Conservation (phyloP, 495 filamentous ascomycete species). For the Paragyromitra xinjiangensis region DNA sequence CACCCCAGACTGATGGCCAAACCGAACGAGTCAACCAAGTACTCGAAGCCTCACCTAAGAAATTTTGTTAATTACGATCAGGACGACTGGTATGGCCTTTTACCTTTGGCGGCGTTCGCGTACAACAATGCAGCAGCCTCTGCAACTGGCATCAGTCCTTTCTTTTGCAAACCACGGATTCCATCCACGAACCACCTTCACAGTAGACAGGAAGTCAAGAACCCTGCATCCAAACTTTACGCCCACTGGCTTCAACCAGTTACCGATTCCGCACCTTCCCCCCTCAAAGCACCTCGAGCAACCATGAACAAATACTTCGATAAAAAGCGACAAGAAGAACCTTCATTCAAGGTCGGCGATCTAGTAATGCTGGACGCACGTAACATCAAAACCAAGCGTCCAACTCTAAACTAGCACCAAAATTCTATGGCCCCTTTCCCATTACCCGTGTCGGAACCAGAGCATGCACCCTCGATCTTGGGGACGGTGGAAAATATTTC, state of each 20-base stretch:
- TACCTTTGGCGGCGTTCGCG: constrained; percentile 25
- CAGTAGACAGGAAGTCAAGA: neutral
- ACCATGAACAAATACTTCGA: neutral
- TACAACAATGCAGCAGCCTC: constrained; percentile 19
- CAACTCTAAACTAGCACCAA: too few relatives aligned
- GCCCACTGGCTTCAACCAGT: neutral
- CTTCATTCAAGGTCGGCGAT: too few relatives aligned
- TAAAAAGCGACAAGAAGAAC: too few relatives aligned
- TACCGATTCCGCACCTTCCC: neutral
- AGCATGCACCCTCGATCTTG: too few relatives aligned
- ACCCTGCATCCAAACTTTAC: neutral
- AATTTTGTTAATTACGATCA: constrained; percentile 27
- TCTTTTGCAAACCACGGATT: constrained; percentile 19
- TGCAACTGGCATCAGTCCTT: constrained; percentile 20
- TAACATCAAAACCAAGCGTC: too few relatives aligned
- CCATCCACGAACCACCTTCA: neutral
- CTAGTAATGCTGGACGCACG: too few relatives aligned
- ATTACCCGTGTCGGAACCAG: too few relatives aligned
- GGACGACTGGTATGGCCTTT: constrained; percentile 8
- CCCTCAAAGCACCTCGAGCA: constrained; percentile 4
- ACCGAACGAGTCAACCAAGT: constrained; percentile 16
- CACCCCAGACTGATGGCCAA: constrained; percentile 26
- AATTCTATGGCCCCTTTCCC: too few relatives aligned
- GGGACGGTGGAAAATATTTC: too few relatives aligned
- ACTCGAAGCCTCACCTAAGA: constrained; percentile 3